phyloP scores from a whole-genome alignment of 2,329 filamentous ascomycete species.

The Scleromitrula shiraiana region DNA sequence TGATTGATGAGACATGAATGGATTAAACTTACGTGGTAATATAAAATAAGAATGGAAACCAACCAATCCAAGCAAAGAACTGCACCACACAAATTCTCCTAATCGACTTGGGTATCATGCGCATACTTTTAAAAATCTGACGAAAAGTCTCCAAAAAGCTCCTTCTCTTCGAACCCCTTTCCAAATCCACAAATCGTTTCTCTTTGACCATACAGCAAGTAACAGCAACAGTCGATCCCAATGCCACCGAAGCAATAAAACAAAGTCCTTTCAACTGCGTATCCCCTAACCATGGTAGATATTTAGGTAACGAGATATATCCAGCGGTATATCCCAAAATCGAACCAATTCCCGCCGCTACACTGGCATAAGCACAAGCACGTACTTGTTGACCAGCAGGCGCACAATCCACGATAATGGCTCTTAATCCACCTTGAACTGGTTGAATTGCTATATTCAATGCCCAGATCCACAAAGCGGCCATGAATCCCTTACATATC shows the following conservation, averaged over 20 bases:
- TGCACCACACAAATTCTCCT: constrained; percentile 22
- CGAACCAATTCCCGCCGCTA: constrained; percentile 26
- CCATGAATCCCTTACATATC: constrained; percentile 6
- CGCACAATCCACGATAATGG: constrained; percentile 30
- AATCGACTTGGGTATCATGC: constrained; percentile 7
- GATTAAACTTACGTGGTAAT: constrained; percentile 21
- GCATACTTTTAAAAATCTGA: constrained; percentile 2
- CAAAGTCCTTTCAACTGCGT: constrained; percentile 23
- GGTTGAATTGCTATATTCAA: constrained; percentile 30
- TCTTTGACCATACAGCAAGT: constrained; percentile 10
- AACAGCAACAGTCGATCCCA: constrained; percentile 11
- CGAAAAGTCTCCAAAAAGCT: background rate
- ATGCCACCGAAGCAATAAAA: constrained; percentile 15
- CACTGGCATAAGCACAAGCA: constrained; percentile 28
- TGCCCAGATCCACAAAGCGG: constrained; percentile 22
- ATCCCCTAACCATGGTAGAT: constrained; percentile 12
- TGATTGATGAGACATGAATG: background rate
- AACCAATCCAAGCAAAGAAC: constrained; percentile 29
- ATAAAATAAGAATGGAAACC: constrained; percentile 33
- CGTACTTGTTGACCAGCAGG: constrained; percentile 26
- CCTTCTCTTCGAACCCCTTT: background rate
- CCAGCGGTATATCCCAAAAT: constrained; percentile 28
- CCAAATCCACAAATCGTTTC: constrained; percentile 4
- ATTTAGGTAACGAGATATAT: constrained; percentile 15
- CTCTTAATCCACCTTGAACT: constrained; percentile 28